Base-by-base conservation (phyloP, 2,329 filamentous ascomycete genomes). In the Thermoascus crustaceus region DNA sequence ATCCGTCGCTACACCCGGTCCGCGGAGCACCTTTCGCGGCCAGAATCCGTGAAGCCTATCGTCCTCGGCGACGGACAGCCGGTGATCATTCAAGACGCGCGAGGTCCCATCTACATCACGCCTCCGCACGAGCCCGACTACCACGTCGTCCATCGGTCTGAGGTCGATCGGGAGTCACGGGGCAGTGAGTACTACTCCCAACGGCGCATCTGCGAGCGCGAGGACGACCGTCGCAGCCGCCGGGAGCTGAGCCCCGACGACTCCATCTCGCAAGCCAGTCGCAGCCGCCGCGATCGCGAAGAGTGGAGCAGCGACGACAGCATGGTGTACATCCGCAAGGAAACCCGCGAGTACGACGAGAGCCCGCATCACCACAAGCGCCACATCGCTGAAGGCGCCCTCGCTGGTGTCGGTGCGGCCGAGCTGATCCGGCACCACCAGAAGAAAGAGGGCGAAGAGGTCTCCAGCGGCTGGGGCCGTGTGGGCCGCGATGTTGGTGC, bases 111-210 rank as follows among this genome's bases (percentile, higher is more conserved):
- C 38, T 68, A 75, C 39, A 53, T 68, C 21, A 51, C 57, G 32
- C 55, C 61, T 13, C 68, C 68, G 30, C 64, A 70, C 32, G 73
- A 78, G 47, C 69, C 72, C 17, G 69, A 73, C 25, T 79, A 75
- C 44, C 74, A 78, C 39, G 60, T 78, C 35, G 64, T 78, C 40
- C 74, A 76, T 46, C 73, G 73, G 23, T 64, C 73, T 16, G 73
- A 78, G 42, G 58, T 68, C 19, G 71, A 75, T 45, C 43, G 52
- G 24, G 59, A 65, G n/a, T 55, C 45, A n/a, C 52, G 69, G 38
- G 73, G 78, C 23, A 71, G 76, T 34, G 73, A 76, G 40, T 78
- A 78, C 50, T 78, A 76, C 49, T 78, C 78, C 50, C 72, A 78
- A 46, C 70, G 73, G 37, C 63, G 69, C 26, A 60, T 72, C 27